Conservation (phyloP, 2,329 filamentous ascomycete species). For the Paracamarosporium sp. region DNA sequence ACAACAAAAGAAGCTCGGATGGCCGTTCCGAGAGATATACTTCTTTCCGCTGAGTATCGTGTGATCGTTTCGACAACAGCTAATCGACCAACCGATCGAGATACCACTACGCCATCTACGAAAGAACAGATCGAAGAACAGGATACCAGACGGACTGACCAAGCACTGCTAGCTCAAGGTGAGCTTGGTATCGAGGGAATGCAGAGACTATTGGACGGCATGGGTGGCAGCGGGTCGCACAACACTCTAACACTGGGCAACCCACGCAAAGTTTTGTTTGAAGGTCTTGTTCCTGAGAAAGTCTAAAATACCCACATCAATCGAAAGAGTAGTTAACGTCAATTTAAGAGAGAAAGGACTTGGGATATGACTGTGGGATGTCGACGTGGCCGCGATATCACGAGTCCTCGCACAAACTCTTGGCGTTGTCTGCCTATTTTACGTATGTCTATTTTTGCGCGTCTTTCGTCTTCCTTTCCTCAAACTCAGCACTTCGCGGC, state of each 20-base stretch:
- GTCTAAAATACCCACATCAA: neutral
- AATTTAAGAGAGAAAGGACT: neutral
- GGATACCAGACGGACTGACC: constrained; percentile 43
- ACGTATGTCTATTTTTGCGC: neutral
- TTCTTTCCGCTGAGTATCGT: constrained; percentile 53
- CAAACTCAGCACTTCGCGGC: constrained; percentile 46
- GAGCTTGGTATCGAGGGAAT: constrained; percentile 57
- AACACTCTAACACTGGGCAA: constrained; percentile 34
- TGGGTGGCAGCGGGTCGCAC: constrained; percentile 34
- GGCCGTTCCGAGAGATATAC: constrained; percentile 52
- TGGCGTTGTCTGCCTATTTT: neutral
- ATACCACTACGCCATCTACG: constrained; percentile 36
- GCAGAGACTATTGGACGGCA: constrained; percentile 52
- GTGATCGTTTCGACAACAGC: constrained; percentile 50
- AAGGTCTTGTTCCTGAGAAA: constrained; percentile 27
- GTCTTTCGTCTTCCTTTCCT: neutral
- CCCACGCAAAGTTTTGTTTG: constrained; percentile 44
- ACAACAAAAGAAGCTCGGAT: constrained; percentile 49
- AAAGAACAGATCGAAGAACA: constrained; percentile 39
- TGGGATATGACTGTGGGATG: constrained; percentile 3
- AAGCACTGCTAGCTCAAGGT: constrained; percentile 51
- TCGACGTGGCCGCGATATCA: neutral
- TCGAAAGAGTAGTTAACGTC: neutral
- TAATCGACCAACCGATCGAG: constrained; percentile 36
- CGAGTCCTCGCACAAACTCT: neutral